phyloP scores from a whole-genome alignment of 192 early-diverging fungal genomes.

The Backusella macrospora region DNA sequence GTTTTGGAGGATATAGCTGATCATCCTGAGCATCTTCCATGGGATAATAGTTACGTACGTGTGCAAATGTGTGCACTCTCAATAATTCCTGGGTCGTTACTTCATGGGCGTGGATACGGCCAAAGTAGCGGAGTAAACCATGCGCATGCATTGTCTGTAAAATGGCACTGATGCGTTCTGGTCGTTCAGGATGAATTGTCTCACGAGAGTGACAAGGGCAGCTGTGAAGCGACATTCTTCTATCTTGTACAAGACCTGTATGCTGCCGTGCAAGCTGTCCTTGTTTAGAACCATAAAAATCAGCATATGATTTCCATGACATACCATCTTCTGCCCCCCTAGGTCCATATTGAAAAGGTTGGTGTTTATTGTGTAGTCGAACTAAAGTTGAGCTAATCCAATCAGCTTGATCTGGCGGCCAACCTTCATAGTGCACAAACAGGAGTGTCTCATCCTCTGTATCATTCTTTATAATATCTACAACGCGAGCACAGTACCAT shows the following conservation, averaged over 20 bases:
- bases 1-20: background rate
- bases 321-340: constrained; percentile 41
- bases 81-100: constrained; percentile 50
- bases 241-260: constrained; percentile 52
- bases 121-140: constrained; percentile 50
- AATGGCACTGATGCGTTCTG: constrained; percentile 51
- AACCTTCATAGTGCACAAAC: constrained; percentile 51
- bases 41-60: constrained; percentile 51
- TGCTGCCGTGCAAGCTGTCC: constrained; percentile 40
- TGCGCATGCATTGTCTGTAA: constrained; percentile 48
- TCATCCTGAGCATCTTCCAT: background rate
- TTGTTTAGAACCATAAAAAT: constrained; percentile 39
- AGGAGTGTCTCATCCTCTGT: background rate
- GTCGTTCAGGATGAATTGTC: constrained; percentile 53
- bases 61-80: constrained; percentile 47
- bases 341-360: constrained; percentile 46
- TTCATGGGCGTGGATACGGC: constrained; percentile 49
- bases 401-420: constrained; percentile 52
- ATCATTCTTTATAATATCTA: constrained; percentile 1
- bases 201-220: constrained; percentile 52
- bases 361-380: constrained; percentile 32
- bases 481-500: constrained; percentile 5
- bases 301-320: constrained; percentile 49
- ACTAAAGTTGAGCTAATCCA: constrained; percentile 42
- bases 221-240: constrained; percentile 48